Base-by-base conservation (phyloP, 768 basidiomycete species). In the Tylopilus rubrobrunneus region DNA sequence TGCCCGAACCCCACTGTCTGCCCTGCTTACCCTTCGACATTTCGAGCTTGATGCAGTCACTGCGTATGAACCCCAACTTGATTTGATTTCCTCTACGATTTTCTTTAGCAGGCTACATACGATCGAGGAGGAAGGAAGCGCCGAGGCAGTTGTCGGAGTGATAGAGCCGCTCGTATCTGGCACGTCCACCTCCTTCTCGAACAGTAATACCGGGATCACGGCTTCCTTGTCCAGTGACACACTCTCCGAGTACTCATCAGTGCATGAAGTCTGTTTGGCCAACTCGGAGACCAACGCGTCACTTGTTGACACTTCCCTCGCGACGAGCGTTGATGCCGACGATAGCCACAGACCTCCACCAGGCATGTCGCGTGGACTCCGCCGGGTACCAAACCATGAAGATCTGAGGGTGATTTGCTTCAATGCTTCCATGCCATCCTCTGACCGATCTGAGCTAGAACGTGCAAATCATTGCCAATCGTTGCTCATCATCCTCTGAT, bases 251-350 rank as follows among this genome's bases (percentile, higher is more conserved):
- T 23, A 19, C 37, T 42, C 49, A 36, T 51, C 47, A 15, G 23
- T 46, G 17, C 40, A 27, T 39, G 49, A 14, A 11, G 15, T 7
- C 5, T 15, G 19, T 42, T 45, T 37, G 12, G 23, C 29, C 31
- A 17, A 12, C 25, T 56, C 54, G 23, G 56, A 47, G 27, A 33
- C 23, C 12, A 46, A 21, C 21, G 14, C 41, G 19, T 56, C 53
- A 7, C 43, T 40, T 25, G 28, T 34, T 14, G 29, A 48, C 27
- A 56, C 62, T 40, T 65, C 64, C 27, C 47, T 62, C 3, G 60
- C 50, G 36, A 67, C 65, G 34, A 67, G 57, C n/a, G 44, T 65
- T 8, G 52, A 59, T 23, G 42, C 45, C 9, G 53, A 47, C 19
- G 53, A 58, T 8, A 48, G 12, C 40, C 28, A 8, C 25, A 48